A percentile compares a stretch with the other conserved stretches of the same genome.
Conservation (phyloP, 2,329 filamentous ascomycete genomes). For the Ophiocordyceps camponoti-leonardi region DNA sequence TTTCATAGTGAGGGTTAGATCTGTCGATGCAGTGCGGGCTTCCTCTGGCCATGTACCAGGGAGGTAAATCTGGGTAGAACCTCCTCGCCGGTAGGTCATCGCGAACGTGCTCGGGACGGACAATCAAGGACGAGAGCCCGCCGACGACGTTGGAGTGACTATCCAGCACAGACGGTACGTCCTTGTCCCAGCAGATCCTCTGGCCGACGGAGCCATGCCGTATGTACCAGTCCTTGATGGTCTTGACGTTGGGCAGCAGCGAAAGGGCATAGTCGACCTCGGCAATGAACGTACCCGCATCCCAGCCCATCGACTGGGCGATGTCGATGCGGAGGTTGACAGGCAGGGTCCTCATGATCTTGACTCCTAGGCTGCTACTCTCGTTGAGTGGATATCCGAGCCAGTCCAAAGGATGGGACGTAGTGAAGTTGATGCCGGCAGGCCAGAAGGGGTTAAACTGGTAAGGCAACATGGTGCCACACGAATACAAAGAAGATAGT, state of each 20-base stretch:
- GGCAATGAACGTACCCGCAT: background rate
- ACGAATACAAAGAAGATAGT: background rate
- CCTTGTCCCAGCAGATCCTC: background rate
- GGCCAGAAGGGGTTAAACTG: background rate
- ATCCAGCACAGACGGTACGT: background rate
- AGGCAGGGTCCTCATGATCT: background rate
- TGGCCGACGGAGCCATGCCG: background rate
- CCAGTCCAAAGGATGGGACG: background rate
- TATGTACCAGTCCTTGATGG: background rate
- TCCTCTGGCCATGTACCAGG: background rate
- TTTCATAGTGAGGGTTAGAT: background rate
- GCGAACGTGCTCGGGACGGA: background rate
- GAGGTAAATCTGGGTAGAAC: background rate
- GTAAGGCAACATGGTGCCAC: background rate
- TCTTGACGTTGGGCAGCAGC: background rate
- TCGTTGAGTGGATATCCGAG: background rate
- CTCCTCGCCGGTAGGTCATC: background rate
- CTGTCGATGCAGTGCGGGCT: background rate
- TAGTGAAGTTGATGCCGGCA: background rate
- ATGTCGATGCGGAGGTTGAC: background rate
- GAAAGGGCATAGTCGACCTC: background rate
- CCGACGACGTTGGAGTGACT: background rate
- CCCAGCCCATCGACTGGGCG: background rate
- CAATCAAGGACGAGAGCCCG: background rate
- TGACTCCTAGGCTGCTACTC: background rate